A percentile compares a stretch with the other conserved stretches of the same genome.
Evolutionary conservation across 306 rosid species (phyloP).

Genomic region (Dryas alaskensis): DNA sequence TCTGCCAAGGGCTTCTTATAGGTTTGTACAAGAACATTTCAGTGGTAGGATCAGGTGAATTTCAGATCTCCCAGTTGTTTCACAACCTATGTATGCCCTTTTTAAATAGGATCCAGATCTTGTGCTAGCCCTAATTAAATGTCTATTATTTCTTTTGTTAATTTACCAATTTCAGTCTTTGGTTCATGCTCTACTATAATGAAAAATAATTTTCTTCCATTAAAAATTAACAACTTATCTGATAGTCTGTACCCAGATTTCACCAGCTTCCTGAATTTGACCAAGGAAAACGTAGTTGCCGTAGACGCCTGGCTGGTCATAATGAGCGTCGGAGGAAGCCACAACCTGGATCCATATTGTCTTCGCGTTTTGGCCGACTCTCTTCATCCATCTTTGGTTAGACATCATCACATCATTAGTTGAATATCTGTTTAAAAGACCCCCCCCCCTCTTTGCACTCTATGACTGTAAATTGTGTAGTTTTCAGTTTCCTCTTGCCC

Average conservation of each 20-base stretch:
- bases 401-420: conserved; percentile 23
- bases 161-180: background rate
- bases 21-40: background rate
- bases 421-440: conserved; percentile 16
- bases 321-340: conserved; percentile 96
- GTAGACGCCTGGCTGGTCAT: conserved; percentile 92
- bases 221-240: conserved; percentile 30
- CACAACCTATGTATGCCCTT: background rate
- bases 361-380: conserved; percentile 53
- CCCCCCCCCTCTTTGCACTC: background rate
- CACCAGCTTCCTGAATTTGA: conserved; percentile 93
- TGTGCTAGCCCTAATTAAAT: background rate
- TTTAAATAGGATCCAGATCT: background rate
- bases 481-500: conserved; percentile 8
- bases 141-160: background rate
- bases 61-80: background rate
- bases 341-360: conserved; percentile 62
- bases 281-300: conserved; percentile 92
- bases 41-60: background rate
- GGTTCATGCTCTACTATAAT: background rate
- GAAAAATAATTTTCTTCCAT: background rate
- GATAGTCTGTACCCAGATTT: conserved; percentile 54
- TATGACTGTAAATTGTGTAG: background rate
- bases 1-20: background rate
- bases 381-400: conserved; percentile 61